phyloP scores from a whole-genome alignment of 192 early-diverging fungal species.

The Coemansia sp. region DNA sequence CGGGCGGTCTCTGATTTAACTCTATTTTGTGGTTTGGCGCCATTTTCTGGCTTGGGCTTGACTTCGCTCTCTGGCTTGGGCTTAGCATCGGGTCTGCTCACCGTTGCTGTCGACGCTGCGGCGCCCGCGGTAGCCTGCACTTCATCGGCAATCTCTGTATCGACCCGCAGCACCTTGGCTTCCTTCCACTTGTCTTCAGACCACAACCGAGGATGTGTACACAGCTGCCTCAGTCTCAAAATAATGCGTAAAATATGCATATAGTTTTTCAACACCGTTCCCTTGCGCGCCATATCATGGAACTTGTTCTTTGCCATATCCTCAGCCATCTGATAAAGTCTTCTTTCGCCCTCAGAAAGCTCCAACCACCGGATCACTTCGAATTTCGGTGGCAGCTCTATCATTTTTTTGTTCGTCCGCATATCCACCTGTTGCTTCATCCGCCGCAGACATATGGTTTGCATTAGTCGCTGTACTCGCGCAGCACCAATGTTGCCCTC shows the following conservation, averaged over 20 bases:
- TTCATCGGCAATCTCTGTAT: slow-evolving; percentile 9
- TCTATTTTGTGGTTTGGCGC: neutral
- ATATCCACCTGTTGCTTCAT: slow-evolving; percentile 75
- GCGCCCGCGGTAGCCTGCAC: too few species aligned
- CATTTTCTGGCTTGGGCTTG: neutral
- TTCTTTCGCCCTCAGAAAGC: slow-evolving; percentile 60
- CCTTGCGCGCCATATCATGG: slow-evolving; percentile 54
- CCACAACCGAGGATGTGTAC: slow-evolving; percentile 60
- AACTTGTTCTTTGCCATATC: slow-evolving; percentile 66
- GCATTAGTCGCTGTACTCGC: slow-evolving; percentile 49
- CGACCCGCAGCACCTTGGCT: slow-evolving; percentile 25
- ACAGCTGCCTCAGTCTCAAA: slow-evolving; percentile 63
- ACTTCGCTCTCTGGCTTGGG: neutral
- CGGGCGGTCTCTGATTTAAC: neutral
- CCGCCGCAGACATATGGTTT: slow-evolving; percentile 63
- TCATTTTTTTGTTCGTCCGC: slow-evolving; percentile 70
- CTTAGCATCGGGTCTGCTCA: neutral
- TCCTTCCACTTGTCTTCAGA: slow-evolving; percentile 47
- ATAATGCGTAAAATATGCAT: slow-evolving; percentile 56
- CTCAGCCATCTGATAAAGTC: slow-evolving; percentile 66
- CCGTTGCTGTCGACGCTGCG: neutral
- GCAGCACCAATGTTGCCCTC: slow-evolving; percentile 37
- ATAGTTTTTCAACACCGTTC: slow-evolving; percentile 65
- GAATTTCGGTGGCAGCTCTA: slow-evolving; percentile 67
- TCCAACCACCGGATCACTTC: slow-evolving; percentile 61